These are phyloP conservation scores for Leccinum broughii DNA, from an alignment of 768 basidiomycete genomes.

Conservation along the genomic window DNA sequence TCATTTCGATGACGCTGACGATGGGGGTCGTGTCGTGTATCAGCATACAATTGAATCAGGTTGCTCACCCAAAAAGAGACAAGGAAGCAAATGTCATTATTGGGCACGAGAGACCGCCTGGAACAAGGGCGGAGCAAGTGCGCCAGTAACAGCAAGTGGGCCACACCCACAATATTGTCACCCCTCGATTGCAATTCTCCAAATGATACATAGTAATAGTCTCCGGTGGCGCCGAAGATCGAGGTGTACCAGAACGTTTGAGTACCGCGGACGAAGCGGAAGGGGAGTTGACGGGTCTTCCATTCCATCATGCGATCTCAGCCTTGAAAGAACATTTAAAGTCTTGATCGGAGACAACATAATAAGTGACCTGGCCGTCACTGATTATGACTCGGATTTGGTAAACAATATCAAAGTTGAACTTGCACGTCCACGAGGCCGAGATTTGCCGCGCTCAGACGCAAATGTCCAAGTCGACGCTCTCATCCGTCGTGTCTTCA, in stretches of 20 bases:
- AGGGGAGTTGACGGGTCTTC: constrained; percentile 11
- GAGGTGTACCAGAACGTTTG: constrained; percentile 5
- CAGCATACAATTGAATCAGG: background rate
- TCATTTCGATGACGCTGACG: background rate
- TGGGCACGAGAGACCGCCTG: background rate
- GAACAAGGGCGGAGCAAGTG: constrained; percentile 15
- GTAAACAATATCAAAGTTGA: constrained; percentile 25
- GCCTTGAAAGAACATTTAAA: constrained; percentile 12
- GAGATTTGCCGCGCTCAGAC: background rate
- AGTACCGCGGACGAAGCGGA: constrained; percentile 20
- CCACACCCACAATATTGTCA: background rate
- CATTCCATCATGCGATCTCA: constrained; percentile 16
- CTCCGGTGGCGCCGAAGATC: constrained; percentile 7
- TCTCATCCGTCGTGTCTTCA: constrained; percentile 82
- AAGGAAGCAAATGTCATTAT: constrained; percentile 15
- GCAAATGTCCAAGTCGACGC: constrained; percentile 50
- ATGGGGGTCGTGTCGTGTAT: background rate
- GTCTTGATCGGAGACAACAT: constrained; percentile 1
- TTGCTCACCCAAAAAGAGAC: constrained; percentile 1
- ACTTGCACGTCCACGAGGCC: constrained; percentile 7
- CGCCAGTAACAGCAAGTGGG: too few species aligned
- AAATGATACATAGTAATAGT: background rate
- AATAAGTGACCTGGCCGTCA: background rate
- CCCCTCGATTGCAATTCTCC: background rate
- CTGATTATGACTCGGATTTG: background rate